phyloP scores from a whole-genome alignment of 176 grass and related monocot genomes.

The Triticum dicoccoides region DNA sequence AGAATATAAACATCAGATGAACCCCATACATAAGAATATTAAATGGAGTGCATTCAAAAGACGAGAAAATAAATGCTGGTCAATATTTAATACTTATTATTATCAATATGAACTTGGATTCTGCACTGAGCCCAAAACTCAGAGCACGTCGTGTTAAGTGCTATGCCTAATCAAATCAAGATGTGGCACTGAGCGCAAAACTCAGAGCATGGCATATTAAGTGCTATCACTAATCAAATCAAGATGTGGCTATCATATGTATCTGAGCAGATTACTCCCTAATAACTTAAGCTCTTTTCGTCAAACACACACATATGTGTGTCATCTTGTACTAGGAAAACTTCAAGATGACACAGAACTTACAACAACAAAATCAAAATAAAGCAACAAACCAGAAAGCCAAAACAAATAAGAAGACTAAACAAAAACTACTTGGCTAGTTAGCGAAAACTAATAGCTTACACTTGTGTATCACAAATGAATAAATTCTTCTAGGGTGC shows the following conservation, averaged over 20 bases:
- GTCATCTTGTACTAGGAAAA: not conserved
- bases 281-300: not conserved
- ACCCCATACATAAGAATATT: not conserved
- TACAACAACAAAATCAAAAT: not conserved
- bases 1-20: not conserved
- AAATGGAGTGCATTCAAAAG: not conserved
- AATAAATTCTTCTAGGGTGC: not conserved
- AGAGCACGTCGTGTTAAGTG: too few relatives aligned
- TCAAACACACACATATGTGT: not conserved
- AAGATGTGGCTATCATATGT: not conserved
- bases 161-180: not conserved
- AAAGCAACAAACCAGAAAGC: not conserved
- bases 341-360: not conserved
- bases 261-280: not conserved
- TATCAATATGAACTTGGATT: not conserved
- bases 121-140: not conserved
- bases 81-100: not conserved
- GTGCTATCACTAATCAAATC: not conserved
- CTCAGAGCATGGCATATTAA: not conserved
- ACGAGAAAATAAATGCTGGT: not conserved
- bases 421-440: not conserved
- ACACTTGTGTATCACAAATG: not conserved
- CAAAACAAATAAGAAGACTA: not conserved
- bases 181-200: not conserved
- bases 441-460: not conserved